Percentiles rank a stretch among this genome's conserved stretches.
Evolutionary conservation across 352 stramenopile genomes (phyloP).

Genomic region (Pythium aristosporum): DNA sequence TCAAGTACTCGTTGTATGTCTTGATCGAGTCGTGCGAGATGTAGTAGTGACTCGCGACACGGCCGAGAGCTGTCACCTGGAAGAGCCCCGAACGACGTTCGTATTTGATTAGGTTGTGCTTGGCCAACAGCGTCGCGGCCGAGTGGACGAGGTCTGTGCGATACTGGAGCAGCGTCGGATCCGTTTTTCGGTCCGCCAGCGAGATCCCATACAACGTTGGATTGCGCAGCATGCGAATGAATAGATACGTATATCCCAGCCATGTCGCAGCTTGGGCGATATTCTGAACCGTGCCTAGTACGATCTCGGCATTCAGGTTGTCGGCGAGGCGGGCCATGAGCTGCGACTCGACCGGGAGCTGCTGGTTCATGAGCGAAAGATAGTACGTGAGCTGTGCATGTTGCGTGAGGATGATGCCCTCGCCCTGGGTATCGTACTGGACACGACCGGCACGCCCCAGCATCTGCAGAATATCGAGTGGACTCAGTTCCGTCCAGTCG

Average conservation of each 20-base stretch:
- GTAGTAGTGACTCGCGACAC: conserved; percentile 99
- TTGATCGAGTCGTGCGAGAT: conserved; percentile 98
- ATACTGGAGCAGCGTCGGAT: conserved; percentile 94
- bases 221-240: conserved; percentile 98
- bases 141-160: conserved; percentile 96
- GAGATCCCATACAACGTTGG: conserved; percentile 96
- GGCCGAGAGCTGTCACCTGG: conserved; percentile 96
- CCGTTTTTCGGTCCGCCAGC: conserved; percentile 81
- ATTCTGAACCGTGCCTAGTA: conserved; percentile 96
- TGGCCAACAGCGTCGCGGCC: conserved; percentile 94
- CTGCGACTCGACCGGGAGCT: conserved; percentile 99
- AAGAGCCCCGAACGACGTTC: conserved; percentile 95
- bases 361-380: conserved; percentile 98
- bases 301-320: conserved; percentile 99
- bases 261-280: conserved; percentile 95
- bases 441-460: conserved; percentile 97
- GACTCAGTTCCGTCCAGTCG: conserved; percentile 97
- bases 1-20: conserved; percentile 98
- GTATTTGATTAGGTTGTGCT: conserved; percentile 98
- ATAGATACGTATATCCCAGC: conserved; percentile 99
- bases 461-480: conserved; percentile 99
- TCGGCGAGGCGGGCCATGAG: conserved; percentile 95
- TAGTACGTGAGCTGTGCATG: conserved; percentile 99
- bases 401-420: conserved; percentile 99
- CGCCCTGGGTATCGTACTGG: conserved; percentile 97